Evolutionary conservation across 129 eudicot species (phyloP), one percentile per base, ranked within the genome.

Genomic region (Logfia minima): DNA sequence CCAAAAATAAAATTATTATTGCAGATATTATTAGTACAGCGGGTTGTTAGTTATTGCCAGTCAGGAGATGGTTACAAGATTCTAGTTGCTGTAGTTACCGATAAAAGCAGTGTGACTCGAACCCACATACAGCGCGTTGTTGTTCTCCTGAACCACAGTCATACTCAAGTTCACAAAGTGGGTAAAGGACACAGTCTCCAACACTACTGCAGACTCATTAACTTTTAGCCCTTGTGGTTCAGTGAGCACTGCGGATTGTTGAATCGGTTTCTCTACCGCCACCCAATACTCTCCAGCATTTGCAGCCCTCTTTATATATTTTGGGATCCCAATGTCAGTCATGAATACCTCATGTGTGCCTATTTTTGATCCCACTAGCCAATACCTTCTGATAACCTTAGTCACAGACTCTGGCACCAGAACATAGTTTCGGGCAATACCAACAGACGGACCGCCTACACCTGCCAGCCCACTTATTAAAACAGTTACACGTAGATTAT

Each of bases 381-480:
- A 79, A 79, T 79, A 68, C 72, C 68, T 72, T 55, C 51, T 72
- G 34, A 79, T 72, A 64, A 34, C 14, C 60, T 72, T 65, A 19
- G 37, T 72, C 24, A 52, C 51, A 32, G 55, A 72, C 43, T 79
- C 78, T 11, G 83, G 74, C 66, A 79, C 48, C 61, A 79, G 55
- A 35, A 80, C 74, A 55, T 73, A 72, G 31, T 72, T 66, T 18
- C 74, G 45, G 68, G 48, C 74, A 73, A 72, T 80, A 37, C 78
- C 51, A 72, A 74, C 83, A 0, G 79, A 22, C 0, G 83, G 83
- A 64, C 79, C 79, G 17, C 83, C 83, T 1, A 4, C 62, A 17
- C 83, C 79, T 4, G 79, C 60, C 7, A 80, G 68, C 24, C 83
- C 79, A 0, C 69, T 80, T 39, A 73, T 17, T 55, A 72, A 80